Percentiles rank a stretch among this genome's conserved stretches.
Evolutionary conservation across 2,329 filamentous ascomycete species (phyloP).

Genomic region (Septoria linicola): DNA sequence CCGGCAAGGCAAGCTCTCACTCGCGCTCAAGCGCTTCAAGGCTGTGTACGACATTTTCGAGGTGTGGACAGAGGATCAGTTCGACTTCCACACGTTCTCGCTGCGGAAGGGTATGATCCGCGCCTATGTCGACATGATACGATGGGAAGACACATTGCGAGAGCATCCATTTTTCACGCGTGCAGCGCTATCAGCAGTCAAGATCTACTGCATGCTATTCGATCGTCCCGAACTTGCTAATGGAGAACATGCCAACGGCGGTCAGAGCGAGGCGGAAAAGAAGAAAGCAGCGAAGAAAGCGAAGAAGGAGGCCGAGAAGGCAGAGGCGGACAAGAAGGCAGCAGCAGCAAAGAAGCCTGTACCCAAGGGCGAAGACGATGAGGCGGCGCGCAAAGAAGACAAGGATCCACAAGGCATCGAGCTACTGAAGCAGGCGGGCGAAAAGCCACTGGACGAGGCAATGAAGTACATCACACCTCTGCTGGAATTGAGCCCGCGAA

Average conservation of each 20-base stretch:
- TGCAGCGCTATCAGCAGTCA: constrained; percentile 76
- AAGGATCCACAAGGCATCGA: constrained; percentile 81
- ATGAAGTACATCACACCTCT: constrained; percentile 82
- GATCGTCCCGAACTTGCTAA: constrained; percentile 70
- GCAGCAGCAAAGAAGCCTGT: constrained; percentile 47
- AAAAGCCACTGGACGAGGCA: constrained; percentile 77
- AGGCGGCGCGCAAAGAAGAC: constrained; percentile 74
- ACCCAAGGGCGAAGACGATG: constrained; percentile 56
- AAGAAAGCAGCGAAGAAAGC: constrained; percentile 69
- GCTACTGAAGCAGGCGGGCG: constrained; percentile 62
- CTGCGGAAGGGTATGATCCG: constrained; percentile 94
- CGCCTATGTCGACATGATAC: constrained; percentile 92
- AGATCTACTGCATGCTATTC: constrained; percentile 74
- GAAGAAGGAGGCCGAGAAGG: constrained; percentile 73
- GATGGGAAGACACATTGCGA: constrained; percentile 88
- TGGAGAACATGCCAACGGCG: constrained; percentile 68
- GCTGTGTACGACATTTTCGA: constrained; percentile 91
- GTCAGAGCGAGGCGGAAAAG: constrained; percentile 77
- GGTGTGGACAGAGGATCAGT: constrained; percentile 96
- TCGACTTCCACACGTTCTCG: constrained; percentile 97
- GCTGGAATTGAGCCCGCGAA: constrained; percentile 77
- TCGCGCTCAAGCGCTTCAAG: constrained; percentile 90
- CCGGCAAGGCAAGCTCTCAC: constrained; percentile 74
- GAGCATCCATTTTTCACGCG: constrained; percentile 92
- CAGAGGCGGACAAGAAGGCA: constrained; percentile 74